These are phyloP conservation scores for Fusarium sp. DNA, from an alignment of 2,329 filamentous ascomycete genomes.

Conservation along the genomic window DNA sequence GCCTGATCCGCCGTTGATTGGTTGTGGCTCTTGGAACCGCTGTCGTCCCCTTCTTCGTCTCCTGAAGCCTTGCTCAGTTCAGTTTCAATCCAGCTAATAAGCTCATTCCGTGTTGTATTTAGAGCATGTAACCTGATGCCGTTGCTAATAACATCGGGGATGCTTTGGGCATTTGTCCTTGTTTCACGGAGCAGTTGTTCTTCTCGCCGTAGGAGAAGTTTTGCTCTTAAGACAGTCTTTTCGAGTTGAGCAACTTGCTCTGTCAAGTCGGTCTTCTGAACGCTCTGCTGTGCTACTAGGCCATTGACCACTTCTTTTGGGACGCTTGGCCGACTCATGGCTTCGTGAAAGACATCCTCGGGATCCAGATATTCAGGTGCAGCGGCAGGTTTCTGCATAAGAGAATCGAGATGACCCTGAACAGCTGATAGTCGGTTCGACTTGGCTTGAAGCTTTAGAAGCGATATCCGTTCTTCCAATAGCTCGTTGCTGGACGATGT, in stretches of 20 bases:
- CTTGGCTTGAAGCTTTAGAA: conserved; percentile 66
- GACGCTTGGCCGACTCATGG: conserved; percentile 62
- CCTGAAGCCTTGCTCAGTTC: conserved; percentile 68
- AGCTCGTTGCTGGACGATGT: conserved; percentile 39
- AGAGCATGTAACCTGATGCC: conserved; percentile 66
- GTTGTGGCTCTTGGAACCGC: conserved; percentile 43
- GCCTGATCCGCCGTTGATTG: conserved; percentile 43
- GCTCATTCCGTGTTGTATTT: conserved; percentile 67
- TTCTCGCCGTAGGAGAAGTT: conserved; percentile 68
- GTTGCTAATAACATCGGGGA: conserved; percentile 55
- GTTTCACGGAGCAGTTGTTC: conserved; percentile 67
- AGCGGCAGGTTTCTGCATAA: conserved; percentile 67
- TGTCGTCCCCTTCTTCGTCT: conserved; percentile 51
- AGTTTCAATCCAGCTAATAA: conserved; percentile 75
- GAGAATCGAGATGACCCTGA: conserved; percentile 63
- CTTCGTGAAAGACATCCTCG: conserved; percentile 61
- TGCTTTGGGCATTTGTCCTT: conserved; percentile 55
- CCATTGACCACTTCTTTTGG: conserved; percentile 66
- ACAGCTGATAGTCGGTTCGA: conserved; percentile 64
- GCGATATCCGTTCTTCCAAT: conserved; percentile 65
- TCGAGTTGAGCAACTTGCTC: conserved; percentile 66
- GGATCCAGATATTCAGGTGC: conserved; percentile 64
- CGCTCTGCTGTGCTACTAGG: conserved; percentile 59
- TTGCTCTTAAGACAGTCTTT: conserved; percentile 70
- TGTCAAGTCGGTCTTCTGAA: conserved; percentile 59